Percentiles rank a stretch among this genome's conserved stretches.
phyloP scores from a whole-genome alignment of 164 flowering plant genomes.

The Saururus chinensis region DNA sequence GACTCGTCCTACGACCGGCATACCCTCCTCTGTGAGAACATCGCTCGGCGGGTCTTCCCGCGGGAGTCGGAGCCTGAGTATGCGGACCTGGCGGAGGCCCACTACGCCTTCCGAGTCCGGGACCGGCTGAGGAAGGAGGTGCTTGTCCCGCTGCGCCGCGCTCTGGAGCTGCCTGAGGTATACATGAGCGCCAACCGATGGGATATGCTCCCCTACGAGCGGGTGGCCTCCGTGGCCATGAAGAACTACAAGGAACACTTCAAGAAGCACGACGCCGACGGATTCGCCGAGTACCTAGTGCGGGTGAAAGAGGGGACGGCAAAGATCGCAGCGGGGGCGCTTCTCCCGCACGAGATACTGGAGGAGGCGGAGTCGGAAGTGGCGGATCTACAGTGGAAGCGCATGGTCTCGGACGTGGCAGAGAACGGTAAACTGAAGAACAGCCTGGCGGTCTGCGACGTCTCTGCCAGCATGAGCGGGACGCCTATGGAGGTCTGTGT shows the following conservation, averaged over 20 bases:
- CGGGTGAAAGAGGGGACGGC: slow-evolving; percentile 28
- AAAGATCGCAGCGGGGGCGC: slow-evolving; percentile 46
- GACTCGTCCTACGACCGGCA: slow-evolving; percentile 19
- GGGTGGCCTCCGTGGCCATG: slow-evolving; percentile 53
- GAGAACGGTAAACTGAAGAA: slow-evolving; percentile 21
- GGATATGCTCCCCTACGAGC: slow-evolving; percentile 28
- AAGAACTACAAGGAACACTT: slow-evolving; percentile 34
- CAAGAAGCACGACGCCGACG: slow-evolving; percentile 25
- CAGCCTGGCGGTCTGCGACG: slow-evolving; percentile 25
- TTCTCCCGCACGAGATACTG: slow-evolving; percentile 45
- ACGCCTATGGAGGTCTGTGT: slow-evolving; percentile 23
- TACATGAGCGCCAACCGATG: slow-evolving; percentile 37
- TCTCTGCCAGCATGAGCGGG: slow-evolving; percentile 22
- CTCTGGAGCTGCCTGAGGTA: slow-evolving; percentile 34
- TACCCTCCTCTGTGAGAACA: slow-evolving; percentile 33
- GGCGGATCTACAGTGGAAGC: slow-evolving; percentile 42
- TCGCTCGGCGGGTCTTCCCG: slow-evolving; percentile 32
- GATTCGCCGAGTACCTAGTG: slow-evolving; percentile 23
- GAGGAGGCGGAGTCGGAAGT: slow-evolving; percentile 12
- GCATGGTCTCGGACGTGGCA: slow-evolving; percentile 32
- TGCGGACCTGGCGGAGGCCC: slow-evolving; percentile 26
- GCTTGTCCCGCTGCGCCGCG: slow-evolving; percentile 28
- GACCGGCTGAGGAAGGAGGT: slow-evolving; percentile 33
- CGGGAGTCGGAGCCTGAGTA: slow-evolving; percentile 25
- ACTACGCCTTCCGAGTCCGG: slow-evolving; percentile 31